Percentiles rank a stretch among this genome's conserved stretches.
Evolutionary conservation across 257 asterid species (phyloP).

Genomic region (Linderniella brevidens): DNA sequence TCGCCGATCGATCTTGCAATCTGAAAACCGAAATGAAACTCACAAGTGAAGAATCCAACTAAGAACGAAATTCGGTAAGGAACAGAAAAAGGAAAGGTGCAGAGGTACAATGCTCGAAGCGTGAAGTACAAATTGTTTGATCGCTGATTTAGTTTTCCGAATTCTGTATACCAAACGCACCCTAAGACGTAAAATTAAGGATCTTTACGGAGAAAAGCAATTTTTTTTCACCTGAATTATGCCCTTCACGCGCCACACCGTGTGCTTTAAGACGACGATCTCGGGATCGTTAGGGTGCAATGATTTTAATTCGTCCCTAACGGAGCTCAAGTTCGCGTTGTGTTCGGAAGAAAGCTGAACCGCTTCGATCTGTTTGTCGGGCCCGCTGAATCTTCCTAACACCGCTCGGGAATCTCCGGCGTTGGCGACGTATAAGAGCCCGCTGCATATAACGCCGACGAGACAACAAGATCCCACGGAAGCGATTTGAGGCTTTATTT

Average conservation of each 20-base stretch:
- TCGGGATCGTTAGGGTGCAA: slow-evolving; percentile 71
- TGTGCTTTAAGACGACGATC: slow-evolving; percentile 63
- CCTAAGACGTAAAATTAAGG: too few species aligned
- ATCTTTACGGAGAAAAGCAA: background rate
- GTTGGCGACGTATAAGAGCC: slow-evolving; percentile 49
- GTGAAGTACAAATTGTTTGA: too few species aligned
- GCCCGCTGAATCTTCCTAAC: slow-evolving; percentile 33
- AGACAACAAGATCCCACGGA: slow-evolving; percentile 84
- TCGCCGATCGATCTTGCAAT: slow-evolving; percentile 77
- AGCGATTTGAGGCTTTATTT: slow-evolving; percentile 46
- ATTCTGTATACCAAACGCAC: too few species aligned
- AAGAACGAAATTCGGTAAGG: background rate
- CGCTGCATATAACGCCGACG: slow-evolving; percentile 55
- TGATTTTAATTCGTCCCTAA: slow-evolving; percentile 44
- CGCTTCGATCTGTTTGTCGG: slow-evolving; percentile 39
- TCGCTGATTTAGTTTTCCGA: too few species aligned
- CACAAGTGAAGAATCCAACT: background rate
- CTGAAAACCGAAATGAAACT: slow-evolving; percentile 16
- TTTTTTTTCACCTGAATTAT: slow-evolving; percentile 47
- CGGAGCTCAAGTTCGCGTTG: slow-evolving; percentile 49
- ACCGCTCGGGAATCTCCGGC: slow-evolving; percentile 82
- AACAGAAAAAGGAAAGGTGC: background rate
- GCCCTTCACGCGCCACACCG: slow-evolving; percentile 87
- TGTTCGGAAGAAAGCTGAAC: slow-evolving; percentile 65
- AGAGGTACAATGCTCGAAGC: background rate